A percentile compares a stretch with the other conserved stretches of the same genome.
These are phyloP conservation scores for Symbiotaphrina buchneri DNA, from an alignment of 495 filamentous ascomycete species.

Conservation along the genomic window DNA sequence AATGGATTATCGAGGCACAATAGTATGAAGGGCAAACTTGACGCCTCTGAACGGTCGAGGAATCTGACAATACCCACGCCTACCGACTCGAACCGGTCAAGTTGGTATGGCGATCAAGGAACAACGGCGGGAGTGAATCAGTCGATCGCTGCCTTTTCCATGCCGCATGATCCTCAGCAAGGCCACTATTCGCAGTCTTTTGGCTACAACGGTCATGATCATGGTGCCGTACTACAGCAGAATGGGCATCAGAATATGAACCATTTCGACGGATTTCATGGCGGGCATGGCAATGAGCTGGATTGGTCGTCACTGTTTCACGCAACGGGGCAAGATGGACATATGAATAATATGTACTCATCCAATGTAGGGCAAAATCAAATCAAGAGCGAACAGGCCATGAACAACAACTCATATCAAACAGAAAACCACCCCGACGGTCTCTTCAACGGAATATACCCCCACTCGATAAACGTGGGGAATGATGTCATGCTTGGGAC, in stretches of 20 bases:
- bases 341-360: no score
- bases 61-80: neutral
- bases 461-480: no score
- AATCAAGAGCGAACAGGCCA: no score
- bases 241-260: neutral
- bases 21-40: neutral
- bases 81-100: slow-evolving; percentile 11
- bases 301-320: no score
- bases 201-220: neutral
- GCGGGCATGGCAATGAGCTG: no score
- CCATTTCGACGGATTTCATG: no score
- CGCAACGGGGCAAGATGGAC: no score
- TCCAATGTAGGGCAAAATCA: no score
- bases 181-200: neutral
- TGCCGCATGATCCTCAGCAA: slow-evolving; percentile 13
- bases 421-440: no score
- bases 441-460: no score
- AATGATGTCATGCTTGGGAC: no score
- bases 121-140: slow-evolving; percentile 5
- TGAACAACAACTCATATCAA: no score
- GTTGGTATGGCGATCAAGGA: slow-evolving; percentile 22
- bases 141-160: slow-evolving; percentile 21
- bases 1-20: neutral
- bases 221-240: neutral
- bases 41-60: neutral